Evolutionary conservation across 306 rosid species (phyloP).

Genomic region (Ceratonia siliqua): DNA sequence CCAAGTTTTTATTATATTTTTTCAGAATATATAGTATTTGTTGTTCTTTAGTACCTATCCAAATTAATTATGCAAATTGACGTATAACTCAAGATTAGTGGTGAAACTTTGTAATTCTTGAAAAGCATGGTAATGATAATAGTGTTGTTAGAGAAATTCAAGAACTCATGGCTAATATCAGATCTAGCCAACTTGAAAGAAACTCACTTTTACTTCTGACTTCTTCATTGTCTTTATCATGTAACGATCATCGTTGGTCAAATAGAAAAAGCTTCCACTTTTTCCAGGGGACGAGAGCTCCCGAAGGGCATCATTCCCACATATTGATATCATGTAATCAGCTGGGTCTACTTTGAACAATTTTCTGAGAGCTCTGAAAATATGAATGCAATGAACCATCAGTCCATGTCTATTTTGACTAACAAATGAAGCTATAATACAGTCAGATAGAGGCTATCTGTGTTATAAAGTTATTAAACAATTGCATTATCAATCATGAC

Average conservation of each 20-base stretch:
- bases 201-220: slow-evolving; percentile 88
- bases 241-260: slow-evolving; percentile 94
- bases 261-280: slow-evolving; percentile 96
- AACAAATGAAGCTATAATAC: not conserved
- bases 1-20: not conserved
- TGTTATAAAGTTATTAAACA: slow-evolving; percentile 5
- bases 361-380: slow-evolving; percentile 88
- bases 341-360: slow-evolving; percentile 96
- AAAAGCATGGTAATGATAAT: slow-evolving; percentile 11
- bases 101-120: slow-evolving; percentile 4
- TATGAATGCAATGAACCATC: slow-evolving; percentile 29
- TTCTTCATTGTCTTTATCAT: slow-evolving; percentile 99
- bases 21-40: not conserved
- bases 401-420: slow-evolving; percentile 2
- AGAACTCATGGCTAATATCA: slow-evolving; percentile 7
- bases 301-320: slow-evolving; percentile 94
- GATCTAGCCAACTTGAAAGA: slow-evolving; percentile 27
- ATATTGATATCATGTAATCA: slow-evolving; percentile 94
- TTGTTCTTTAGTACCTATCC: not conserved
- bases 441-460: not conserved
- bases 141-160: slow-evolving; percentile 13
- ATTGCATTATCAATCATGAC: not conserved
- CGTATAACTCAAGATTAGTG: slow-evolving; percentile 1
- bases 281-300: slow-evolving; percentile 99
- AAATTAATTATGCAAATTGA: not conserved